These are phyloP conservation scores for Craterostigma plantagineum DNA, from an alignment of 257 asterid species.

Conservation along the genomic window DNA sequence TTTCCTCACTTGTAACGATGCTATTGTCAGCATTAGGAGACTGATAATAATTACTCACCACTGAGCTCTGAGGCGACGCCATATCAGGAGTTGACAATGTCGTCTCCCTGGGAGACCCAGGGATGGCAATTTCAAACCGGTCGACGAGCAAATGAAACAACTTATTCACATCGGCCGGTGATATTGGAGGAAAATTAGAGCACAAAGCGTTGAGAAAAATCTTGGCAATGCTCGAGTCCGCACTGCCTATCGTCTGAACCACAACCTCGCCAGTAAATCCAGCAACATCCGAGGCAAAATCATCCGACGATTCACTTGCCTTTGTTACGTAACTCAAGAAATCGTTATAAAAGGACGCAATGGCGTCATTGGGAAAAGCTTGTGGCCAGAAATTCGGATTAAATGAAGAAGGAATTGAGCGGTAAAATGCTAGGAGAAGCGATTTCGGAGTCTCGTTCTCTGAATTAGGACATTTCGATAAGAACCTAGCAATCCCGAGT, in stretches of 20 bases:
- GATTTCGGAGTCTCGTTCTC: constrained; percentile 57
- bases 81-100: constrained; percentile 22
- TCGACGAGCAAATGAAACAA: constrained; percentile 51
- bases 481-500: constrained; percentile 64
- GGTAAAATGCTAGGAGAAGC: constrained; percentile 53
- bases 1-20: constrained; percentile 22
- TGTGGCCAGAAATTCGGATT: constrained; percentile 74
- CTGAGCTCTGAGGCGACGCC: constrained; percentile 38
- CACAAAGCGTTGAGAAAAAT: constrained; percentile 47
- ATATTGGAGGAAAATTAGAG: constrained; percentile 54
- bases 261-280: constrained; percentile 62
- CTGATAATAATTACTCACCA: constrained; percentile 30
- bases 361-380: constrained; percentile 40
- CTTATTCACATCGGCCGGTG: constrained; percentile 50
- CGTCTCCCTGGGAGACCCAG: constrained; percentile 33
- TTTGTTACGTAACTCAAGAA: constrained; percentile 36
- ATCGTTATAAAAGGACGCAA: constrained; percentile 45
- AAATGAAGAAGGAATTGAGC: constrained; percentile 60
- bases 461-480: constrained; percentile 48
- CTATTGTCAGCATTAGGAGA: constrained; percentile 32
- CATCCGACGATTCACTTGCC: constrained; percentile 45
- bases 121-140: constrained; percentile 34
- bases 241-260: constrained; percentile 26
- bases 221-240: constrained; percentile 29
- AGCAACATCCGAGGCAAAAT: constrained; percentile 56